phyloP scores from a whole-genome alignment of 2,329 filamentous ascomycete species.

The Dothideomycetes sp. region DNA sequence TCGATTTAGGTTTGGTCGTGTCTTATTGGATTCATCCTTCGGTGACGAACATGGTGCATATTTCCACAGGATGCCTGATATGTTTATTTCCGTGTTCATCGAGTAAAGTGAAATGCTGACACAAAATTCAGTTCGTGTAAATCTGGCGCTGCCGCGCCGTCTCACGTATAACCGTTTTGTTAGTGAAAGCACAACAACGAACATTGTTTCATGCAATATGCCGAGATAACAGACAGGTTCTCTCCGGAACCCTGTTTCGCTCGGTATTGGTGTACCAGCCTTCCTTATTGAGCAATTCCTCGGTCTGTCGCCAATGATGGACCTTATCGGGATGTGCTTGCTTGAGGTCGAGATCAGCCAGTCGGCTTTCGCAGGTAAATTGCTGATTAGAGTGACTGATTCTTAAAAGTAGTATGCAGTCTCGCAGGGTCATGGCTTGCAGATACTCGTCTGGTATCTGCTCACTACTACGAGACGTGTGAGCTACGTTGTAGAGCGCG shows the following conservation, averaged over 20 bases:
- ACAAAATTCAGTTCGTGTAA: too few species aligned
- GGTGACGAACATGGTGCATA: too few species aligned
- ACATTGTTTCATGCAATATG: too few species aligned
- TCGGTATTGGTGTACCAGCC: constrained; percentile 29
- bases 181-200: too few species aligned
- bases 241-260: not conserved
- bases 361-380: constrained; percentile 25
- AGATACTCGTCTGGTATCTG: constrained; percentile 18
- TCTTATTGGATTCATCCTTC: too few species aligned
- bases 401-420: constrained; percentile 34
- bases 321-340: constrained; percentile 25
- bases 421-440: constrained; percentile 36
- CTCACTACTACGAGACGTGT: constrained; percentile 8
- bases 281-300: constrained; percentile 24
- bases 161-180: too few species aligned
- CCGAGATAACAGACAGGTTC: not conserved
- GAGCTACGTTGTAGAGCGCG: not conserved
- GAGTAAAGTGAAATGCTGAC: too few species aligned
- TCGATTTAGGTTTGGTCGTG: too few species aligned
- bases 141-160: too few species aligned
- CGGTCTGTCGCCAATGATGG: constrained; percentile 29
- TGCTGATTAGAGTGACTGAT: constrained; percentile 13
- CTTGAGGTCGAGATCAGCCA: constrained; percentile 38
- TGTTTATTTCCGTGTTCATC: too few species aligned
- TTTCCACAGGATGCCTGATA: too few species aligned